Base-by-base conservation (phyloP, 2,329 filamentous ascomycete species). In the Emericellopsis cladophorae region DNA sequence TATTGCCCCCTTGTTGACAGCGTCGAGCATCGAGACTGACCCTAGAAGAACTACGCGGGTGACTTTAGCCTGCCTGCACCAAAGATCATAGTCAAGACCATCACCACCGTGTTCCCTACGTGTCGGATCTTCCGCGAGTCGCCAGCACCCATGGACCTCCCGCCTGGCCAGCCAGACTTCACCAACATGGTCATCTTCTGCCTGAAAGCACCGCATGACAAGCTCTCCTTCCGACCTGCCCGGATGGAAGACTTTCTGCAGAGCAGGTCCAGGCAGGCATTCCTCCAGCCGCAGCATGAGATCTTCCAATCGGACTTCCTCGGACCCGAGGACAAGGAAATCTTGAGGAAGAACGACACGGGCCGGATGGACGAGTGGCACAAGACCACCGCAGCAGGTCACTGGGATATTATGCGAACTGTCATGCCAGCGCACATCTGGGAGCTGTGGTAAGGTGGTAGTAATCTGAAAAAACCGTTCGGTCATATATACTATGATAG, bases 121-220 rank as follows among this genome's bases (percentile, higher is more conserved):
- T 98, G 92, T 62, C 84, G 88, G 45, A 77, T 94, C 51, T 98
- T 88, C 72, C 81, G 92, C 46, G 92, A 98, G 61, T 70, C 74
- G 22, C 69, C 76, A 4, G 61, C 67, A 3, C 65, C 74, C 5
- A 60, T 62, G 1, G 61, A 65, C 21, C 61, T 65, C 7, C 59
- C 75, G 18, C 65, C 67, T 31, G 55, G 64, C 34, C 59, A 66
- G 15, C 62, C 65, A 23, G 85, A 95, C 54, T 95, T 96, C 58
- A 86, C 88, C 56, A 98, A 98, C 66, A 87, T 96, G 74, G 84
- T 96, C 37, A 79, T 96, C 45, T 95, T 95, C 66, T 98, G 92
- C 68, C 79, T 76, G 44, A 90, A 88, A 12, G 26, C 26, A 29
- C 26, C 26, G 12, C 26, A 29, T 7, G 61, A 67, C 64, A 10